phyloP scores from a whole-genome alignment of 768 basidiomycete species.

The Paxillus rubicundulus region DNA sequence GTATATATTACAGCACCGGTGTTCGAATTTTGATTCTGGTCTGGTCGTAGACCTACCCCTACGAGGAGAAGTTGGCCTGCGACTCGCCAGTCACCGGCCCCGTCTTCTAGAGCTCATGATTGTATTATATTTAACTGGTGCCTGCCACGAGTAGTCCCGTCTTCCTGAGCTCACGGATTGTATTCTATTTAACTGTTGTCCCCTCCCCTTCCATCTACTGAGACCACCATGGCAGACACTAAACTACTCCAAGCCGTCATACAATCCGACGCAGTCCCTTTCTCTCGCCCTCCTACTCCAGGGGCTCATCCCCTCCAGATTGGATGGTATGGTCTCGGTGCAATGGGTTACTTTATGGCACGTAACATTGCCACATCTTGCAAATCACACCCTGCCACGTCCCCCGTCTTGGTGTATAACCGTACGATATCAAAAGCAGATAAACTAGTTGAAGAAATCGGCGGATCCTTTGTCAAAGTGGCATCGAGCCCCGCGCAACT shows the following conservation, averaged over 20 bases:
- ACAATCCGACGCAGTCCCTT: conserved; percentile 36
- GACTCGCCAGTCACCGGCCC: too few species aligned
- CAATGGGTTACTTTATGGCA: conserved; percentile 77
- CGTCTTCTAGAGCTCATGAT: too few species aligned
- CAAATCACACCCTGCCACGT: conserved; percentile 35
- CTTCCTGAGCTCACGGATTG: background rate
- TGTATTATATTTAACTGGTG: too few species aligned
- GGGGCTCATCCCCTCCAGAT: conserved; percentile 36
- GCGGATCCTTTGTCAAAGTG: conserved; percentile 50
- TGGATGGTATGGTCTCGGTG: conserved; percentile 51
- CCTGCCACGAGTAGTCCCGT: background rate
- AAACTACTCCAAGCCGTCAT: conserved; percentile 7
- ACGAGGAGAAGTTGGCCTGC: too few species aligned
- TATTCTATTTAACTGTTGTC: background rate
- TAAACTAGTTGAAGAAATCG: conserved; percentile 54
- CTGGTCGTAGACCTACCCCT: too few species aligned
- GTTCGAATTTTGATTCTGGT: too few species aligned
- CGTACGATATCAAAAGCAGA: conserved; percentile 63
- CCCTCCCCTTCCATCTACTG: background rate
- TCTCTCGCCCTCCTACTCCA: conserved; percentile 61
- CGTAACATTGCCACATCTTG: conserved; percentile 67
- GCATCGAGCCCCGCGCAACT: conserved; percentile 58
- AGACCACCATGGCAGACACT: conserved; percentile 5
- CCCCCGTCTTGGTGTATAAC: conserved; percentile 74
- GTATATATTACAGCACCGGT: too few species aligned